Evolutionary conservation across 495 filamentous ascomycete species (phyloP), one percentile per base, ranked within the genome.

Genomic region (Aspergillus bertholletiae): DNA sequence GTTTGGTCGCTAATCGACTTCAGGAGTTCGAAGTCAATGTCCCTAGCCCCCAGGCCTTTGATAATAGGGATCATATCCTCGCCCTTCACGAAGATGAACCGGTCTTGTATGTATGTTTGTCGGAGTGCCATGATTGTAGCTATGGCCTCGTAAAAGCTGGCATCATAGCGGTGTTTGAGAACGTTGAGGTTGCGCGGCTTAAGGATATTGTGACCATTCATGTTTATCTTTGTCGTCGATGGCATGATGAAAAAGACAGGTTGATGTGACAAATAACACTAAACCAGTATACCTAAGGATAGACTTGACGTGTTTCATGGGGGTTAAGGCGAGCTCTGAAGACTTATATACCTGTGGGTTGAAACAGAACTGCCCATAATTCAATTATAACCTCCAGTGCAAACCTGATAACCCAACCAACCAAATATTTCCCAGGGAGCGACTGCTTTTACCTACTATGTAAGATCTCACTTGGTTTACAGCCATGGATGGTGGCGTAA

Each of bases 71-170:
- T 23, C 46, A 48, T 48, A 9, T 48, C 46, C 27, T 28, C 27
- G 5, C 27, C 27, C 27, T 28, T 28, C 27, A 28, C 27, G 27
- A 28, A 28, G 27, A 28, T 26, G 46, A 48, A 26, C 5, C 46
- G 46, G 11, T 48, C 46, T 28, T 27, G 46, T 11, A 49, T 22
- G 21, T 49, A 49, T 26, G 23, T 32, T 7, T 28, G 23, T 11
- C 46, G 46, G 13, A 49, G 46, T 4, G 46, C 21, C 46, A 49
- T 49, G 9, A 49, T 30, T 49, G 23, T 49, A 11, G 46, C 46
- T 7, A 49, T 30, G 46, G 46, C 27, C 27, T 28, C 12, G 46
- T 49, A 49, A 27, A 49, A 49, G 17, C 27, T 18, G 23, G 46
- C 17, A 18, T 49, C 17, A 27, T 49, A 49, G 21, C 17, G 46